Base-by-base conservation (phyloP, 257 asterid species). In the Solanum pennellii region DNA sequence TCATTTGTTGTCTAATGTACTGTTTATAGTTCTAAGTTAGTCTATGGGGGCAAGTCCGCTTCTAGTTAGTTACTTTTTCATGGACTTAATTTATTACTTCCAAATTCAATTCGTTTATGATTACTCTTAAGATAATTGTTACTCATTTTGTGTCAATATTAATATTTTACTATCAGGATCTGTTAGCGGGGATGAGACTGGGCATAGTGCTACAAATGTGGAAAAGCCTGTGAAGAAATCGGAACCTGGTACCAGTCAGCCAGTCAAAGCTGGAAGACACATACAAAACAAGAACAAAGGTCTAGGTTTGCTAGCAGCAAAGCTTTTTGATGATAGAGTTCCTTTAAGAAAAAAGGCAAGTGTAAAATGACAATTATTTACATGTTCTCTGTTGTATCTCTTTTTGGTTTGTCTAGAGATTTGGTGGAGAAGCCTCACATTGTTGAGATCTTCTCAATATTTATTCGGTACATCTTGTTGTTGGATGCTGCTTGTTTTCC, bases 281-380 rank as follows among this genome's bases (percentile, higher is more conserved):
- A 90, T 86, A 87, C 86, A 83, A 85, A 85, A 89, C 88, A 86
- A 84, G 44, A 88, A 85, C 73, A 86, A 66, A 85, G 71, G 93
- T 79, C 90, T 88, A 23, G 82, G 88, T 12, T 83, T 86, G 86
- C 88, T 88, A 87, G 91, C 90, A 39, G 88, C 87, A 90, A 91
- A 90, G 89, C 88, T 94, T 74, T 91, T 92, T 75, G 96, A 94
- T 72, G 94, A 92, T 31, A 94, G 90, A 56, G 49, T 92, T 68
- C 93, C 98, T 62, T 85, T 87, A 12, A 92, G 90, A 87, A 95
- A 93, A 91, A 94, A 94, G 98, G 98, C 94, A 44, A 66, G 90
- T 71, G 86, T 31, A 66, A 66, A 25, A 47, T 72, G 72, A 42
- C 68, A 73, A 45, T 47, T 80, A 10, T 80, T 25, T 80, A 80